phyloP scores from a whole-genome alignment of 306 rosid species.

The Cyamopsis tetragonoloba region DNA sequence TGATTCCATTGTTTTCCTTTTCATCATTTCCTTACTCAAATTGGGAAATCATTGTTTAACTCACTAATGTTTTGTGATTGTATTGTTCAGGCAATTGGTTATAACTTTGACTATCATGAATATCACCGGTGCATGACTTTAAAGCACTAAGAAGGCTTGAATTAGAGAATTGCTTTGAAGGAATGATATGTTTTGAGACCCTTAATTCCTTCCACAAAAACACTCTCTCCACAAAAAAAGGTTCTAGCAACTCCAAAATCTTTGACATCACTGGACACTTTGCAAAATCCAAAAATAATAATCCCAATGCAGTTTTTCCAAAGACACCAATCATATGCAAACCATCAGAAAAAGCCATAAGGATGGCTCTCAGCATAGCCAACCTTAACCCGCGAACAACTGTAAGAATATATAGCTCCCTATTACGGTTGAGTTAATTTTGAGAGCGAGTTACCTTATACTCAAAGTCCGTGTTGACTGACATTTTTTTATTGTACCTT shows the following conservation, averaged over 20 bases:
- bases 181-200: constrained; percentile 92
- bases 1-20: not conserved
- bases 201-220: constrained; percentile 65
- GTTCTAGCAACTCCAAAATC: constrained; percentile 35
- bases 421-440: too few species aligned
- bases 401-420: constrained; percentile 45
- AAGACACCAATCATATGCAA: constrained; percentile 89
- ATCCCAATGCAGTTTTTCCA: constrained; percentile 48
- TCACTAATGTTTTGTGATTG: not conserved
- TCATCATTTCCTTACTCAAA: not conserved
- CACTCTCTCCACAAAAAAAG: constrained; percentile 34
- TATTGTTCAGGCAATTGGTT: constrained; percentile 72
- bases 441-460: too few species aligned
- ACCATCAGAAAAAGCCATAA: constrained; percentile 68
- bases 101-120: constrained; percentile 89
- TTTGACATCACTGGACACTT: constrained; percentile 81
- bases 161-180: constrained; percentile 86
- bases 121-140: constrained; percentile 59
- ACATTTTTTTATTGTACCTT: not conserved
- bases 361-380: constrained; percentile 75
- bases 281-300: constrained; percentile 51
- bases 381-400: constrained; percentile 78
- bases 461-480: too few species aligned
- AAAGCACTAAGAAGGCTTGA: constrained; percentile 81
- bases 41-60: not conserved